Percentiles rank a stretch among this genome's conserved stretches.
phyloP scores from a whole-genome alignment of 202 grass and related monocot genomes.

The Cymbopogon flexuosus region DNA sequence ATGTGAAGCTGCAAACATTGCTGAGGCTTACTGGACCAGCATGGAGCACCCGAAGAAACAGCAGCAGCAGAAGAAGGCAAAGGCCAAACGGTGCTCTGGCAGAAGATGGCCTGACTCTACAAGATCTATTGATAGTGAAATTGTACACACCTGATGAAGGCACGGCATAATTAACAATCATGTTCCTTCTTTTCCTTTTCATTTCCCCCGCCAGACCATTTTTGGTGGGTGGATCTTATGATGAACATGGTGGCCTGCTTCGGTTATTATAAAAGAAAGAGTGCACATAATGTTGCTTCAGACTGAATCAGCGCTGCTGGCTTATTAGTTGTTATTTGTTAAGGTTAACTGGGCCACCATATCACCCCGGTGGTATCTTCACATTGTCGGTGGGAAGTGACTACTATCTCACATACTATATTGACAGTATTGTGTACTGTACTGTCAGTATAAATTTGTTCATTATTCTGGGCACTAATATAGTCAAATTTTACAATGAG shows the following conservation, averaged over 20 bases:
- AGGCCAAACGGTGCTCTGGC: constrained; percentile 26
- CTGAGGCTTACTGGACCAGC: not conserved
- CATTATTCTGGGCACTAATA: too few relatives aligned
- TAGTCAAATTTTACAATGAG: too few relatives aligned
- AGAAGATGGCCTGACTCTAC: constrained; percentile 45
- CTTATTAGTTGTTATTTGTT: not conserved
- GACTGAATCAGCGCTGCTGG: not conserved
- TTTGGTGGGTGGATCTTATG: not conserved
- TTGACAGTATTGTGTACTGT: too few relatives aligned
- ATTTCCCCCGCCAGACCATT: constrained; percentile 20
- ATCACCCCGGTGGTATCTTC: not conserved
- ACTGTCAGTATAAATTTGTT: too few relatives aligned
- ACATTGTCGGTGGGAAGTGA: too few relatives aligned
- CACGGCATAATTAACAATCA: not conserved
- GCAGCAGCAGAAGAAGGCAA: not conserved
- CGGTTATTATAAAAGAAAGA: not conserved
- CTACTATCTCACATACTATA: too few relatives aligned
- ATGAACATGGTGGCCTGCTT: not conserved
- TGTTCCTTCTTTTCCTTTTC: not conserved
- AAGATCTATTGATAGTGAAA: constrained; percentile 31
- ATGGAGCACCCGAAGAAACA: constrained; percentile 23
- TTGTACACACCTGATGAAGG: constrained; percentile 29
- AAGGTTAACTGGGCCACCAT: not conserved
- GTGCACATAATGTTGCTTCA: not conserved
- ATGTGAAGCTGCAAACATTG: not conserved